Evolutionary conservation across 441 rosid species (phyloP).

Genomic region (Euphorbia celastroides): DNA sequence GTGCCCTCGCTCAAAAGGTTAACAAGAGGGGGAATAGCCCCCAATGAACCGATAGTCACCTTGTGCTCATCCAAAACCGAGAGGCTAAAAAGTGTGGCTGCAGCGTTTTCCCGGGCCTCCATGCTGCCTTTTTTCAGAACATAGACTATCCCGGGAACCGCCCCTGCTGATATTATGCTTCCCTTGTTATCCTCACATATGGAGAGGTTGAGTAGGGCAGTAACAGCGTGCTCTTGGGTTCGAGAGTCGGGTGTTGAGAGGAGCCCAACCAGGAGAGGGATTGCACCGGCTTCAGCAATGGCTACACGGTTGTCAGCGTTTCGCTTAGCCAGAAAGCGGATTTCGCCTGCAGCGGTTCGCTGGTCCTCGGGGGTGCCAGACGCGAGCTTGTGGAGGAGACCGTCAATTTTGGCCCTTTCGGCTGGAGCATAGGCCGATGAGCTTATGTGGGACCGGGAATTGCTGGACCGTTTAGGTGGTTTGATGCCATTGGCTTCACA

Average conservation of each 20-base stretch:
- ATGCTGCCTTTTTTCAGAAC: constrained; percentile 94
- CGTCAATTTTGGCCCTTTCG: constrained; percentile 59
- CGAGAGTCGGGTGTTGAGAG: constrained; percentile 74
- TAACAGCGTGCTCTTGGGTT: constrained; percentile 90
- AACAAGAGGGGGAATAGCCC: constrained; percentile 87
- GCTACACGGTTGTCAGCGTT: constrained; percentile 91
- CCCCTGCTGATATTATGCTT: constrained; percentile 68
- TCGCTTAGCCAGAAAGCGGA: constrained; percentile 91
- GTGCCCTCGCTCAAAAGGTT: constrained; percentile 80
- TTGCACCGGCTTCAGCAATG: constrained; percentile 95
- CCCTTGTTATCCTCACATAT: constrained; percentile 91
- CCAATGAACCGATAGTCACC: constrained; percentile 73
- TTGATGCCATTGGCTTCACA: constrained; percentile 85
- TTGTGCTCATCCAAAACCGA: constrained; percentile 86
- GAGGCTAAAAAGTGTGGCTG: constrained; percentile 93
- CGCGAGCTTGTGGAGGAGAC: constrained; percentile 69
- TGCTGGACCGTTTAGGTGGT: constrained; percentile 77
- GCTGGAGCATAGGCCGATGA: constrained; percentile 56
- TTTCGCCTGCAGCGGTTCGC: constrained; percentile 76
- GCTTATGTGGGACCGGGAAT: constrained; percentile 54
- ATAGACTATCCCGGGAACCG: constrained; percentile 83
- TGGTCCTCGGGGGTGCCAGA: constrained; percentile 70
- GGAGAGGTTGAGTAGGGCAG: constrained; percentile 90
- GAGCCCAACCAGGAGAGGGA: constrained; percentile 78
- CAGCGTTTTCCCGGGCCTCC: constrained; percentile 98